Base-by-base conservation (phyloP, 148 eudicot species). In the Suaeda aralocaspica region DNA sequence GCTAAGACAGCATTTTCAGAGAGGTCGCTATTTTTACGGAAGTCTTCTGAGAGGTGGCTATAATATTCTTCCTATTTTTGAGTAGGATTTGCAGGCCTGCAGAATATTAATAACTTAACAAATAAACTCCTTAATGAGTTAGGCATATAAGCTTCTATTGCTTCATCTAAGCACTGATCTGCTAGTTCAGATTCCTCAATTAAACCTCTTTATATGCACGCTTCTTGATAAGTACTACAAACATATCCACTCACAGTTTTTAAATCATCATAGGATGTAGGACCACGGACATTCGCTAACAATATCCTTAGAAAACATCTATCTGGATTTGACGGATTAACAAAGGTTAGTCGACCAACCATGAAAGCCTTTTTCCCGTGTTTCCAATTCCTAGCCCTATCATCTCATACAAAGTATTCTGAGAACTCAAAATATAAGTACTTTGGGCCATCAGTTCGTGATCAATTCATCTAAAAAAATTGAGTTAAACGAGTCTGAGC, bases 1-100 rank as follows among this genome's bases (percentile, higher is more conserved):
- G 0, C 1, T 0, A 45, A 5, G 6, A 52, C 46, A 1, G 10
- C 34, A 0, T 8, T 0, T 0, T 11, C 15, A 0, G 29, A 0
- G n/a, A n/a, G n/a, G n/a, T 9, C 18, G 0, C 0, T 24, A 18
- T 8, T 21, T 9, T n/a, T 11, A 3, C n/a, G 2, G 25, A 6
- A 34, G n/a, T 68, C 31, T 16, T 51, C 19, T 0, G n/a, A 68
- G 0, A 52, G 2, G 0, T 5, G 0, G 0, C 2, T 0, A 5
- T 31, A 52, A 9, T 33, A 68, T 52, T 31, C n/a, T 0, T 24
- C 0, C 61, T 45, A 49, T 0, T 2, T 13, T 1, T 2, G 0
- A 1, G 3, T n/a, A n/a, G 60, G 59, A 29, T 68, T 13, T 2
- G 28, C 2, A 2, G 60, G 30, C 9, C 31, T 21, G 2, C 46